Conservation (phyloP, 352 stramenopile species). For the Phytopythium kandeliae region DNA sequence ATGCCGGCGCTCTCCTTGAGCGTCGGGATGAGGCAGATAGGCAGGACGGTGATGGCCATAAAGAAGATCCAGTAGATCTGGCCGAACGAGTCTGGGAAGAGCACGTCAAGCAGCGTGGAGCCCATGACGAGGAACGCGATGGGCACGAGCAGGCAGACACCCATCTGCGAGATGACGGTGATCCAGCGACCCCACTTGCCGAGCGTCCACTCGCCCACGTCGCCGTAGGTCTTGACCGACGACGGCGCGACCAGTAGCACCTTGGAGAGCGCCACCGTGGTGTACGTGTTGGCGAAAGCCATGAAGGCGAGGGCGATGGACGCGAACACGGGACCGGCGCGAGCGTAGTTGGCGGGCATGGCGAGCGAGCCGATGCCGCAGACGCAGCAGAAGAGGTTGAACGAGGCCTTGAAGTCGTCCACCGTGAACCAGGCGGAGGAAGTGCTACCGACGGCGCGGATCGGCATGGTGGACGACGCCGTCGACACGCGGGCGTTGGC, state of each 20-base stretch:
- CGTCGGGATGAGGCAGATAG: conserved; percentile 38
- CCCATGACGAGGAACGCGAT: conserved; percentile 46
- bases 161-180: conserved; percentile 35
- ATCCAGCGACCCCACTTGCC: conserved; percentile 32
- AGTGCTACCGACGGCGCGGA: conserved; percentile 4
- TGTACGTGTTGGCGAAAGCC: conserved; percentile 52
- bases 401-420: conserved; percentile 43
- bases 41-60: conserved; percentile 38
- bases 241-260: conserved; percentile 37
- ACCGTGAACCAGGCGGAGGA: conserved; percentile 34
- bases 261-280: conserved; percentile 37
- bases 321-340: conserved; percentile 33
- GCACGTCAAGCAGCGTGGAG: conserved; percentile 27
- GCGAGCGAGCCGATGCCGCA: conserved; percentile 48
- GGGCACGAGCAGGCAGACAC: conserved; percentile 30
- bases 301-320: conserved; percentile 41
- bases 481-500: conserved; percentile 11
- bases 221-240: conserved; percentile 46
- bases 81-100: conserved; percentile 42
- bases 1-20: conserved; percentile 40
- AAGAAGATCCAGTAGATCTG: conserved; percentile 41
- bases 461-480: conserved; percentile 8
- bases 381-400: conserved; percentile 37
- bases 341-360: conserved; percentile 49
- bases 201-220: conserved; percentile 30